Base-by-base conservation (phyloP, 2,329 filamentous ascomycete genomes). In the Monilinia aucupariae region DNA sequence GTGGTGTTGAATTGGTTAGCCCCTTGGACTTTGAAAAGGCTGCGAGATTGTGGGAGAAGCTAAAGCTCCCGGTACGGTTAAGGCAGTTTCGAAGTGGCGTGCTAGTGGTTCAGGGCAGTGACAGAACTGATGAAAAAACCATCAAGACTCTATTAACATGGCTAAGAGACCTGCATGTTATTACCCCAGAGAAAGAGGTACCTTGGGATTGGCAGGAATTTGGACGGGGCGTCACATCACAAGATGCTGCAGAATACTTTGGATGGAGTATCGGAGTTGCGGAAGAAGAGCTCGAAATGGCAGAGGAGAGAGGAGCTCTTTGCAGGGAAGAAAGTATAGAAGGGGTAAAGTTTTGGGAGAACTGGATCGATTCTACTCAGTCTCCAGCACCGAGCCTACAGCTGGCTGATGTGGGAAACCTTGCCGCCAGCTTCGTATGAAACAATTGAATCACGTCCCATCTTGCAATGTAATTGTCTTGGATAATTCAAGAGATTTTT, bases 221-320 rank as follows among this genome's bases (percentile, higher is more conserved):
- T 74, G 92, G 94, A 0, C 83, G 87, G 62, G 92, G 94, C 12
- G 87, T 97, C 34, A 97, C 92, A 17, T 91, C 92, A 1, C 90
- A 94, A 72, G 92, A 97, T 72, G 85, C 86, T 0, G 94, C 94
- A 0, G 90, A 96, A 75, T 81, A 85, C 56, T 99, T 99, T 76
- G 91, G 92, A 7, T 99, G 94, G 94, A 97, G 94, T 74, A 88
- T 99, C 9, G 94, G 94, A 10, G 93, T 99, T 27, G 94, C 94
- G 1, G 90, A 89, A 64, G 94, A 97, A 74, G 94, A 99, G 77
- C 80, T 99, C 15, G 90, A 97, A 74, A 97, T 99, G 93, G 92
- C 92, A 0, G 94, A 99, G 75, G 93, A 97, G 74, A 85, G 84
- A 62, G 94, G 94, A 0, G 85, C 86, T 3, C 75, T 99, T 25